A percentile compares a stretch with the other conserved stretches of the same genome.
phyloP scores from a whole-genome alignment of 2,329 filamentous ascomycete genomes.

The Ophiocordyceps unilateralis region DNA sequence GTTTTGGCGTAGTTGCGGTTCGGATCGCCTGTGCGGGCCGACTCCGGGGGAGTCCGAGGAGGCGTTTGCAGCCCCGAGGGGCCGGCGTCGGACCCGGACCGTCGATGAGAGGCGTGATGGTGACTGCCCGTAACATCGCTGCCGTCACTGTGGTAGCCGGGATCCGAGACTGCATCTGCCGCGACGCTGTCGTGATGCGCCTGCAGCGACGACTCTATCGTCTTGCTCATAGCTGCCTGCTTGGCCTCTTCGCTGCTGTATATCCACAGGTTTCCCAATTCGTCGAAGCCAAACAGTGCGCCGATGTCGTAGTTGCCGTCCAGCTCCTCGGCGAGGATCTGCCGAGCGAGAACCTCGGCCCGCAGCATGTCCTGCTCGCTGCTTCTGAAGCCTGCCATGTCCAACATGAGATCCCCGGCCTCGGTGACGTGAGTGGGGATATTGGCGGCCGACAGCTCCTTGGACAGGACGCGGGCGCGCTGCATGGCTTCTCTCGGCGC shows the following conservation, averaged over 20 bases:
- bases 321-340: slow-evolving; percentile 81
- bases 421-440: slow-evolving; percentile 90
- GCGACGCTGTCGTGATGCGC: slow-evolving; percentile 32
- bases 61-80: slow-evolving; percentile 41
- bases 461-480: slow-evolving; percentile 68
- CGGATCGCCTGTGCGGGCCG: slow-evolving; percentile 47
- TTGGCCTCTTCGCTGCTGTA: slow-evolving; percentile 97
- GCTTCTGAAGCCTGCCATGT: slow-evolving; percentile 94
- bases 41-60: slow-evolving; percentile 51
- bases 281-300: slow-evolving; percentile 83
- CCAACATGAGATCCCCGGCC: slow-evolving; percentile 85
- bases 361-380: slow-evolving; percentile 83
- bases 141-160: slow-evolving; percentile 88
- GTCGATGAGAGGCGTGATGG: slow-evolving; percentile 32
- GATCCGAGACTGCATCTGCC: slow-evolving; percentile 77
- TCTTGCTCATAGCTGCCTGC: slow-evolving; percentile 60
- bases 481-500: slow-evolving; percentile 60
- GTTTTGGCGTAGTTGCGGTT: slow-evolving; percentile 93
- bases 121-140: slow-evolving; percentile 38
- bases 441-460: slow-evolving; percentile 74
- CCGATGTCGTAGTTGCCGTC: slow-evolving; percentile 95
- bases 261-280: slow-evolving; percentile 96
- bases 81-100: slow-evolving; percentile 50
- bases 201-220: slow-evolving; percentile 32
- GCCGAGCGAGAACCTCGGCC: slow-evolving; percentile 83